These are phyloP conservation scores for Fusarium devonianum DNA, from an alignment of 2,329 filamentous ascomycete genomes.

Conservation along the genomic window DNA sequence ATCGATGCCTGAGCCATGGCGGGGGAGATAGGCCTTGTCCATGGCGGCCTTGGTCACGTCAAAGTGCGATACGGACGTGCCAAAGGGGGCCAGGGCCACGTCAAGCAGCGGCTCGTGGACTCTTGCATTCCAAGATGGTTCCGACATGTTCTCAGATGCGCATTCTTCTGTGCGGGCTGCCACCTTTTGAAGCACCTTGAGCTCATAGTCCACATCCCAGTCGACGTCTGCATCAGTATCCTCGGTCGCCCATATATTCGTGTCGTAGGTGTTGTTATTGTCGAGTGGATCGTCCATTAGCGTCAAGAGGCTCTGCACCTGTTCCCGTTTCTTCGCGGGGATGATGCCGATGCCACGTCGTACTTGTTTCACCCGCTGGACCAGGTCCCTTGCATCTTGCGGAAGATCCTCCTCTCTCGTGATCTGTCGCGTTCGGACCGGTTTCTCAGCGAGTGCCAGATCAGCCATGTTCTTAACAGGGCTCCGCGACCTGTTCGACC, in stretches of 20 bases:
- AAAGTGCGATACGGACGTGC: background rate
- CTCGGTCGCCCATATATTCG: background rate
- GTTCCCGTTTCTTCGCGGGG: background rate
- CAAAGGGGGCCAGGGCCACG: background rate
- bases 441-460: background rate
- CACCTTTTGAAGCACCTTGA: slow-evolving; percentile 1
- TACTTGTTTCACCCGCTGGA: background rate
- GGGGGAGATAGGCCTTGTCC: background rate
- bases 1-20: background rate
- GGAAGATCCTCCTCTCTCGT: background rate
- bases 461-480: background rate
- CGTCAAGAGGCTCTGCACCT: background rate
- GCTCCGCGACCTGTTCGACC: background rate
- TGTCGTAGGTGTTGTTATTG: background rate
- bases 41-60: slow-evolving; percentile 4
- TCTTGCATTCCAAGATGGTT: slow-evolving; percentile 4
- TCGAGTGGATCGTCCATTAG: background rate
- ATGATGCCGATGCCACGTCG: background rate
- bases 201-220: background rate
- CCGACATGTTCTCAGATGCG: background rate
- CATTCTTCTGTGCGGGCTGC: background rate
- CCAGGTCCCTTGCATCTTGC: background rate
- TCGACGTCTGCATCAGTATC: background rate
- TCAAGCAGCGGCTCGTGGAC: slow-evolving; percentile 5
- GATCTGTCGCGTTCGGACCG: background rate